Conservation (phyloP, 129 eudicot species). For the Flaveria ramosissima region DNA sequence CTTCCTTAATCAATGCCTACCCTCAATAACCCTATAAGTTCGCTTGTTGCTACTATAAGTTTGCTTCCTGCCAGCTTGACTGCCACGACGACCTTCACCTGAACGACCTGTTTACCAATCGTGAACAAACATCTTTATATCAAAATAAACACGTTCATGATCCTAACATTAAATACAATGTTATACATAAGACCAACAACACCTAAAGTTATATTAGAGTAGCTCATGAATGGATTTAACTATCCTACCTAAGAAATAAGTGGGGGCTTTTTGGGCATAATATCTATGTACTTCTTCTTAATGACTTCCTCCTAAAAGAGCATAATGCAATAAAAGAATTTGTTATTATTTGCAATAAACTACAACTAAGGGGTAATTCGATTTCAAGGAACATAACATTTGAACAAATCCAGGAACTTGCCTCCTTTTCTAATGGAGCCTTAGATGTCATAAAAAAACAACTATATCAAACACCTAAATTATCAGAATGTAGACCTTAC, state of each 20-base stretch:
- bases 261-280: slow-evolving; percentile 87
- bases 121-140: no score
- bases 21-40: no score
- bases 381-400: background rate
- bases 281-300: slow-evolving; percentile 87
- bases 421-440: slow-evolving; percentile 67
- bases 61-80: no score
- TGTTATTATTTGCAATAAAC: slow-evolving; percentile 17
- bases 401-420: slow-evolving; percentile 22
- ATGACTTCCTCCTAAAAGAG: slow-evolving; percentile 68
- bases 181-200: slow-evolving; percentile 18
- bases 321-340: slow-evolving; percentile 10
- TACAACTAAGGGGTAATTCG: background rate
- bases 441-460: slow-evolving; percentile 19
- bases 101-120: no score
- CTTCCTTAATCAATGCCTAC: no score
- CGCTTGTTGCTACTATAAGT: no score
- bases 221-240: slow-evolving; percentile 8
- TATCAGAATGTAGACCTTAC: no score
- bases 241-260: slow-evolving; percentile 78
- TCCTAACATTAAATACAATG: slow-evolving; percentile 54
- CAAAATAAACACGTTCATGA: slow-evolving; percentile 95
- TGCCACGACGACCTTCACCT: no score
- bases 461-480: no score
- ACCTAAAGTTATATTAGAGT: background rate